Evolutionary conservation across 345 rosid genomes (phyloP).

Genomic region (Citrus glauca): DNA sequence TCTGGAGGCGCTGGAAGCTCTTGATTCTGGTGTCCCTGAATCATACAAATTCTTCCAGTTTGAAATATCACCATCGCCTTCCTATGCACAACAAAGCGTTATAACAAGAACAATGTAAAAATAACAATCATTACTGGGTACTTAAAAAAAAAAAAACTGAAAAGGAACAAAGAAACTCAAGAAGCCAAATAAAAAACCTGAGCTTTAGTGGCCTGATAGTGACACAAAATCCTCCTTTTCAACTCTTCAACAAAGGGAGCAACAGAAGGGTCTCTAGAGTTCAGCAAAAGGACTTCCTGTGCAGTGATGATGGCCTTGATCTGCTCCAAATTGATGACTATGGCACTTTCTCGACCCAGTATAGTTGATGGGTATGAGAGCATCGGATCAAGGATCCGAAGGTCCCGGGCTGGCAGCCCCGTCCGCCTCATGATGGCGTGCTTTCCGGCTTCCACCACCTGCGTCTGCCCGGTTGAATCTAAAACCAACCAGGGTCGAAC

Average conservation of each 20-base stretch:
- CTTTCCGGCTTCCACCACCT: slow-evolving; percentile 64
- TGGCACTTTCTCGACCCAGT: slow-evolving; percentile 83
- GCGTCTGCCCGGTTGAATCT: slow-evolving; percentile 49
- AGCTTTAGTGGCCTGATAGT: slow-evolving; percentile 54
- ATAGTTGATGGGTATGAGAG: slow-evolving; percentile 88
- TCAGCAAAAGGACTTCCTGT: slow-evolving; percentile 71
- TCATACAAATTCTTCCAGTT: slow-evolving; percentile 33
- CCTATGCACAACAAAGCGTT: slow-evolving; percentile 30
- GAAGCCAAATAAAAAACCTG: slow-evolving; percentile 39
- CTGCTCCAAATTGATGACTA: slow-evolving; percentile 87
- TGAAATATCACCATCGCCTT: slow-evolving; percentile 44
- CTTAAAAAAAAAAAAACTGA: too few species aligned
- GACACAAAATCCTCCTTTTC: slow-evolving; percentile 51
- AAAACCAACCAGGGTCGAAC: slow-evolving; percentile 67
- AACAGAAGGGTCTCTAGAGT: slow-evolving; percentile 78
- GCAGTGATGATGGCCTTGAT: slow-evolving; percentile 90
- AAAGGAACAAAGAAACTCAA: background rate
- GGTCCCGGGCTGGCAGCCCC: slow-evolving; percentile 80
- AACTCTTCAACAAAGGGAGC: slow-evolving; percentile 70
- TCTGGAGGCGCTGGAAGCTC: slow-evolving; percentile 24
- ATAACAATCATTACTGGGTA: background rate
- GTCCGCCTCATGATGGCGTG: slow-evolving; percentile 88
- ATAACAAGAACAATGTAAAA: background rate
- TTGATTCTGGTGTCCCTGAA: slow-evolving; percentile 36
- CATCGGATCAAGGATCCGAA: slow-evolving; percentile 85